Base-by-base conservation (phyloP, 2,329 filamentous ascomycete species). In the Curvularia hawaiiensis region DNA sequence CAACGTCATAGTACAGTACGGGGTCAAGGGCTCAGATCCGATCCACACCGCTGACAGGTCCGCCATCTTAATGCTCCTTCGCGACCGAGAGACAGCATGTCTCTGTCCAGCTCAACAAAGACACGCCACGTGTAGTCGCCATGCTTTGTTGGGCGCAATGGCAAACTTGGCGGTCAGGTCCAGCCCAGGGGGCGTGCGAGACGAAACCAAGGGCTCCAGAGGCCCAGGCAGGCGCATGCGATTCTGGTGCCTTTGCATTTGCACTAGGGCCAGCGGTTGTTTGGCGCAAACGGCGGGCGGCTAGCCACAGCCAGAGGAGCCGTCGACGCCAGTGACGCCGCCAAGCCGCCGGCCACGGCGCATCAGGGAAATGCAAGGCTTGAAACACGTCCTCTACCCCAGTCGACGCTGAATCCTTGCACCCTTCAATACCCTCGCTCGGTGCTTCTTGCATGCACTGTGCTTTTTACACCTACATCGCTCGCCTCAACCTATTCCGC, bases 361-460 rank as follows among this genome's bases (percentile, higher is more conserved):
- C 48, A 56, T 50, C 59, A 61, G 50, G 59, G 53, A 61, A 59
- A 44, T 48, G 44, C 50, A 52, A 60, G 54, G 53, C 53, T 50
- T 62, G 56, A 62, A 60, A 62, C 57, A 60, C 57, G 57, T 57
- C 44, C 50, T 39, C 10, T 38, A 53, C 35, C 52, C 52, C 26
- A 48, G 59, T 61, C 46, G 46, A 46, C 49, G 45, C 18, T 46
- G 44, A 50, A 49, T 59, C 53, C 43, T 38, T 60, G 50, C 38
- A 40, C 52, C 50, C 52, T 53, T 20, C 22, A 35, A 52, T 44
- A 50, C 44, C 45, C 24, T 30, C 45, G 24, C 49, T 61, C 46
- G 54, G 50, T 33, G 31, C 45, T 45, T 40, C 50, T 35, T 30
- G 31, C 12, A 38, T 59, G 39, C 56, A 51, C 52, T 9, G 5